Percentiles rank a stretch among this genome's conserved stretches.
These are phyloP conservation scores for Vitis labrusca DNA, from an alignment of 164 flowering plant genomes.

Conservation along the genomic window DNA sequence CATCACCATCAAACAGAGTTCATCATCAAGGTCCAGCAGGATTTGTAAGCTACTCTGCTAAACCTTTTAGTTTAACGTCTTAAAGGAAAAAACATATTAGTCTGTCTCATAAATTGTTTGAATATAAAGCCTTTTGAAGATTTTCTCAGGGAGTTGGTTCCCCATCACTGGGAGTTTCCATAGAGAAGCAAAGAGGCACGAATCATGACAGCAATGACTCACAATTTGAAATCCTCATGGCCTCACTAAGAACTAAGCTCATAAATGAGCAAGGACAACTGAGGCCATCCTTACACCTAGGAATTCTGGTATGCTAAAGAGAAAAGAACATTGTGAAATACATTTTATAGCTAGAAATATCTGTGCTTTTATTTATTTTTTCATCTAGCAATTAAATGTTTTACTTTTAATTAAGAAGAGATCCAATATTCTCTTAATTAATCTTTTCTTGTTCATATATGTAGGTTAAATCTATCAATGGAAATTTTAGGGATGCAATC, in stretches of 20 bases:
- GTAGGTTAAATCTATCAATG: no score
- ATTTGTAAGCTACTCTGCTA: conserved; percentile 39
- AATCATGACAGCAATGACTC: conserved; percentile 9
- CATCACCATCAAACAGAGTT: conserved; percentile 35
- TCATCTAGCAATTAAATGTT: no score
- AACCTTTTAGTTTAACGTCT: background rate
- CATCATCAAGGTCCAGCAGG: conserved; percentile 23
- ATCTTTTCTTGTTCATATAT: no score
- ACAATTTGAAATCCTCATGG: background rate
- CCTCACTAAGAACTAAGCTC: conserved; percentile 8
- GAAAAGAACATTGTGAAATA: no score
- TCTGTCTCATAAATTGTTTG: conserved; percentile 12
- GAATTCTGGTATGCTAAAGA: conserved; percentile 47
- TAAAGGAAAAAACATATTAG: background rate
- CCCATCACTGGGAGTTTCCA: conserved; percentile 31
- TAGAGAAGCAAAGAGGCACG: conserved; percentile 41
- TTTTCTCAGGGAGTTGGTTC: conserved; percentile 45
- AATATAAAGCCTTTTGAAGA: conserved; percentile 56
- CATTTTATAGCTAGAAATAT: no score
- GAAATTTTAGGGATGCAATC: no score
- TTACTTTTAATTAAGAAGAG: no score
- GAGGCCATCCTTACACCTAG: conserved; percentile 43
- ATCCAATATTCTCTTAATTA: no score
- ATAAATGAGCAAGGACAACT: conserved; percentile 13
- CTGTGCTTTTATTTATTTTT: no score